These are phyloP conservation scores for Cytospora chrysosperma DNA, from an alignment of 2,329 filamentous ascomycete species.

Conservation along the genomic window DNA sequence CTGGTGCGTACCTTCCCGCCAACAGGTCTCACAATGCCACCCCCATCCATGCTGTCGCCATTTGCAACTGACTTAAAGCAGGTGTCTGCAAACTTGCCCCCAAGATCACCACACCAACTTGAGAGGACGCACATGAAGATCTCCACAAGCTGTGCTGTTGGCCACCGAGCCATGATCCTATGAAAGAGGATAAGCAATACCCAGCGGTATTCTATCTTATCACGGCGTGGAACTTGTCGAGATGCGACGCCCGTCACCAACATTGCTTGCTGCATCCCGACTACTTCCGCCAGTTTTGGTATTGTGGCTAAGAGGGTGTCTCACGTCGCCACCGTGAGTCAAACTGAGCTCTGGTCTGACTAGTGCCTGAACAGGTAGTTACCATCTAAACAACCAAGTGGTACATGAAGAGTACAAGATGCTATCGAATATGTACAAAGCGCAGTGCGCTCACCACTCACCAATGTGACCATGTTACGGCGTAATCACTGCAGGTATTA, in stretches of 20 bases:
- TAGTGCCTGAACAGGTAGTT: background rate
- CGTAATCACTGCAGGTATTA: background rate
- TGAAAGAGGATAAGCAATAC: background rate
- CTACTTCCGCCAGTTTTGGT: background rate
- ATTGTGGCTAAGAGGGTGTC: background rate
- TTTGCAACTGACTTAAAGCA: background rate
- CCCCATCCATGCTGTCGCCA: background rate
- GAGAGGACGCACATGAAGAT: background rate
- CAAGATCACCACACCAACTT: background rate
- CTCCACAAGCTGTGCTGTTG: background rate
- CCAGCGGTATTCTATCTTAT: background rate
- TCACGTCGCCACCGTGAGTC: background rate
- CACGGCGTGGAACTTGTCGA: background rate
- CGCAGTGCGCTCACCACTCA: background rate
- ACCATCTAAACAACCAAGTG: background rate
- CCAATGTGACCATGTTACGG: background rate
- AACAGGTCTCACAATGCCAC: background rate
- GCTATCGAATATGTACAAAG: background rate
- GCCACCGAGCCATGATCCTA: background rate
- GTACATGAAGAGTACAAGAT: background rate
- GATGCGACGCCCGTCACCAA: conserved; percentile 7
- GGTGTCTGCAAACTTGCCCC: background rate
- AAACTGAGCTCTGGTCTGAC: background rate
- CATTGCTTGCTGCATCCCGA: background rate
- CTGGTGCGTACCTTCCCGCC: background rate